Evolutionary conservation across 2,329 filamentous ascomycete genomes (phyloP).

Genomic region (Cercospora sp.): DNA sequence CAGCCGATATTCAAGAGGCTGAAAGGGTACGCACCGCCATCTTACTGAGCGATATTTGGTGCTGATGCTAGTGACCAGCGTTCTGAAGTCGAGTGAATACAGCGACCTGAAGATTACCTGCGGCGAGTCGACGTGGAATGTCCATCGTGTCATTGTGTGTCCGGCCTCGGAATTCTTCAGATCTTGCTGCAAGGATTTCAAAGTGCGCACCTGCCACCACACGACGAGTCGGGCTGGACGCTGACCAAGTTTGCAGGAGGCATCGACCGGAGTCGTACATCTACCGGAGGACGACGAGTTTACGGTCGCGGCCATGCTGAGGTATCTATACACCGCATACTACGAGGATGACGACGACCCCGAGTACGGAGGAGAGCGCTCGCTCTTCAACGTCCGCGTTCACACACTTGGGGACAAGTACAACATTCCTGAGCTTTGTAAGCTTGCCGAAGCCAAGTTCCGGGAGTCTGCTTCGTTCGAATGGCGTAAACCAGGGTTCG

Average conservation of each 20-base stretch:
- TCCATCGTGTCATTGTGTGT: conserved; percentile 32
- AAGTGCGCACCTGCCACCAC: too few relatives aligned
- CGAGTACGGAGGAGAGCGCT: too few relatives aligned
- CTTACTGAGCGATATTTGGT: too few relatives aligned
- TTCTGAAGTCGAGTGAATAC: neutral
- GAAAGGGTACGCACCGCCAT: too few relatives aligned
- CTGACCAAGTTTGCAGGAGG: too few relatives aligned
- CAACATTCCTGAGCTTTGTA: neutral
- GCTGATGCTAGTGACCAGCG: too few relatives aligned
- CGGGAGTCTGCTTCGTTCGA: too few relatives aligned
- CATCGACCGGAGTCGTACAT: neutral
- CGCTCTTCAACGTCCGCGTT: conserved; percentile 9
- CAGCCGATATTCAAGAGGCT: too few relatives aligned
- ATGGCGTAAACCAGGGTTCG: too few relatives aligned
- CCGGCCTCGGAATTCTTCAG: conserved; percentile 29
- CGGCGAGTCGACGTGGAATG: conserved; percentile 20
- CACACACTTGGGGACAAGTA: conserved; percentile 12
- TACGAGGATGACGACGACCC: too few relatives aligned
- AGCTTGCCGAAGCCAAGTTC: conserved; percentile 1
- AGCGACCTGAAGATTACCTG: conserved; percentile 31
- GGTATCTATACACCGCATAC: conserved; percentile 8
- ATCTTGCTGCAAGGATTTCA: conserved; percentile 27
- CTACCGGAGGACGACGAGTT: conserved; percentile 2
- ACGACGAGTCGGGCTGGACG: too few relatives aligned
- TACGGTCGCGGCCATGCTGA: conserved; percentile 9